Percentiles rank a stretch among this genome's conserved stretches.
phyloP scores from a whole-genome alignment of 2,329 filamentous ascomycete genomes.

The Xylaria polymorpha region DNA sequence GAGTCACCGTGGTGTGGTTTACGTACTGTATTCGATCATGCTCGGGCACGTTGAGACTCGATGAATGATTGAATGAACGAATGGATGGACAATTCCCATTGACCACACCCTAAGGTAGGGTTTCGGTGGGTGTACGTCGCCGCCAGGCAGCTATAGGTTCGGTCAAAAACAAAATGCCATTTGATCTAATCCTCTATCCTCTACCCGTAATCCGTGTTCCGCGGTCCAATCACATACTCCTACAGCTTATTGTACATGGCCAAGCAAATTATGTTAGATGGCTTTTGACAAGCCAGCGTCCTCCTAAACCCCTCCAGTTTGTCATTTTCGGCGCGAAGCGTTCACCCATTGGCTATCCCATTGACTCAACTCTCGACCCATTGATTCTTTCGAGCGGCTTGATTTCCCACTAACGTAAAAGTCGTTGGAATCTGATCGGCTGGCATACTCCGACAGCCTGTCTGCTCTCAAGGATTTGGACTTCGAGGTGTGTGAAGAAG shows the following conservation, averaged over 20 bases:
- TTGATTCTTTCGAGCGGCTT: conserved; percentile 33
- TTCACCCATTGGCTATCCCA: conserved; percentile 39
- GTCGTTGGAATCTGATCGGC: conserved; percentile 28
- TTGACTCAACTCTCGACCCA: conserved; percentile 30
- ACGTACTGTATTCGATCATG: not conserved
- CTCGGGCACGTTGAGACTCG: not conserved
- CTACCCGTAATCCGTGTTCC: conserved; percentile 21
- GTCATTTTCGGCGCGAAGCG: conserved; percentile 25
- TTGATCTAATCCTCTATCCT: conserved; percentile 24
- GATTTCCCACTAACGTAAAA: conserved; percentile 43
- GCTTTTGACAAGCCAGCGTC: not conserved
- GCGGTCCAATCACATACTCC: conserved; percentile 23
- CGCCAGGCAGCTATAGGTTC: conserved; percentile 5
- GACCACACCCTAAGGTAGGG: not conserved
- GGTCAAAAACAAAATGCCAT: conserved; percentile 19
- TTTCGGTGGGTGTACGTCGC: conserved; percentile 1
- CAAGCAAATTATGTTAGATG: conserved; percentile 18
- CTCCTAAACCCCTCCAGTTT: conserved; percentile 13
- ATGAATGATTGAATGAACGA: not conserved
- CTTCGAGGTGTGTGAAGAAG: conserved; percentile 5
- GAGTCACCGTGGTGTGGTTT: conserved; percentile 16
- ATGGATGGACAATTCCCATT: conserved; percentile 16
- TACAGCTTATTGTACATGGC: conserved; percentile 31
- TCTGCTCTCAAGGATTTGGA: conserved; percentile 12
- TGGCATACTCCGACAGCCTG: conserved; percentile 23